Conservation (phyloP, 331 rosid species). For the Acacia concinna region DNA sequence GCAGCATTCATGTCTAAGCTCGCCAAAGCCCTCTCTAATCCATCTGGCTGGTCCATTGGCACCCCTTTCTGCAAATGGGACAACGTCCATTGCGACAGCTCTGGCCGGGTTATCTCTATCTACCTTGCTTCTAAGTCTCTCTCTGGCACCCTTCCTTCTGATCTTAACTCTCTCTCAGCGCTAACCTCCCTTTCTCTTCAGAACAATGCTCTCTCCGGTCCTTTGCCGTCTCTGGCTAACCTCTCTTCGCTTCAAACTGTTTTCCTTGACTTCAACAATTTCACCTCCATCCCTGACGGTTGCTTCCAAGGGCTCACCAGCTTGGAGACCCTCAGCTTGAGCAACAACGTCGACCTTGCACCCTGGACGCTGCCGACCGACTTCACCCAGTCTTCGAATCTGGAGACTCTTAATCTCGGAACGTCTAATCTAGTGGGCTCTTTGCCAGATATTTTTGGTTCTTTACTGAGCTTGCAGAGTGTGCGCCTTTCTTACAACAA, state of each 20-base stretch:
- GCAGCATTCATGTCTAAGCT: slow-evolving; percentile 50
- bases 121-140: slow-evolving; percentile 45
- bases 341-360: slow-evolving; percentile 35
- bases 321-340: slow-evolving; percentile 51
- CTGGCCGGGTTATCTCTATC: slow-evolving; percentile 57
- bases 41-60: slow-evolving; percentile 52
- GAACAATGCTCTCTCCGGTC: slow-evolving; percentile 51
- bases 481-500: slow-evolving; percentile 69
- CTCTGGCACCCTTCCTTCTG: slow-evolving; percentile 66
- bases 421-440: slow-evolving; percentile 45
- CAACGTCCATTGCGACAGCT: slow-evolving; percentile 53
- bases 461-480: slow-evolving; percentile 39
- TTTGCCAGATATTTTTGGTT: slow-evolving; percentile 56
- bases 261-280: slow-evolving; percentile 56
- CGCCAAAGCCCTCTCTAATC: slow-evolving; percentile 37
- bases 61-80: slow-evolving; percentile 58
- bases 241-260: slow-evolving; percentile 52
- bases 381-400: slow-evolving; percentile 49
- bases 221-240: slow-evolving; percentile 63
- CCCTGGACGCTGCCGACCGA: slow-evolving; percentile 68
- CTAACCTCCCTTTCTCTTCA: slow-evolving; percentile 61
- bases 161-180: slow-evolving; percentile 61
- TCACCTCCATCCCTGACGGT: slow-evolving; percentile 53
- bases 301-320: slow-evolving; percentile 59
- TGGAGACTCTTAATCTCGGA: slow-evolving; percentile 44